Base-by-base conservation (phyloP, 352 stramenopile species). In the Phytophthora kernoviae region DNA sequence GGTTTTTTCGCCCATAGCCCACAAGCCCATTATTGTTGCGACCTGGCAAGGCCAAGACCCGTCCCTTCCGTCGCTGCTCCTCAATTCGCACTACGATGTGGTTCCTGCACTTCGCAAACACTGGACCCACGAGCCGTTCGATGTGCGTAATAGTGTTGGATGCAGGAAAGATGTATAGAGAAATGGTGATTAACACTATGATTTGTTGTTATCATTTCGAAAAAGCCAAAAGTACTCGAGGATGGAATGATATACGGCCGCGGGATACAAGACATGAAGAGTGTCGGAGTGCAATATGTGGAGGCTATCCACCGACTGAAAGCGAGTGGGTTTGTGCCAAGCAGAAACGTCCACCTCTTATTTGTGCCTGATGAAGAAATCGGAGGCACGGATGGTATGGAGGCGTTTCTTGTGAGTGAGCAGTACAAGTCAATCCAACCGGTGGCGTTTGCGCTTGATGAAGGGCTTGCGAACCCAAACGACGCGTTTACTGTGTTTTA, bases 61-160 rank as follows among this genome's bases (percentile, higher is more conserved):
- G 11, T 71, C 79, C 27, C 79, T 98, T 36, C 93, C 94, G 1
- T 70, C 84, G 0, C 75, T 99, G 30, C 62, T 99, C 8, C 76
- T 98, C 26, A 99, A 99, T 70, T 96, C 83, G 17, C 96, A 99
- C 68, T 99, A 98, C 71, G 96, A 99, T 69, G 95, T 99, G 18
- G 96, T 99, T 6, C 96, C 96, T 4, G 93, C 85, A n/a, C 84
- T 88, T 54, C 39, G 70, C 8, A 75, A 96, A 26, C 69, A 89
- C 50, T 98, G 96, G 96, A 81, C 93, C 6, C 83, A 90, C 14
- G 88, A 96, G 44, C 91, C 96, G 4, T 99, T 98, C 67, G 88
- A 86, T 30, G 81, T 90, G 49, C 20, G 76, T 69, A 11, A 6
- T 30, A 30, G 24, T 30, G 3, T 30, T 30, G n/a, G 17, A 5